Evolutionary conservation across 2,329 filamentous ascomycete genomes (phyloP).

Genomic region (Ploettnerulaceae sp.): DNA sequence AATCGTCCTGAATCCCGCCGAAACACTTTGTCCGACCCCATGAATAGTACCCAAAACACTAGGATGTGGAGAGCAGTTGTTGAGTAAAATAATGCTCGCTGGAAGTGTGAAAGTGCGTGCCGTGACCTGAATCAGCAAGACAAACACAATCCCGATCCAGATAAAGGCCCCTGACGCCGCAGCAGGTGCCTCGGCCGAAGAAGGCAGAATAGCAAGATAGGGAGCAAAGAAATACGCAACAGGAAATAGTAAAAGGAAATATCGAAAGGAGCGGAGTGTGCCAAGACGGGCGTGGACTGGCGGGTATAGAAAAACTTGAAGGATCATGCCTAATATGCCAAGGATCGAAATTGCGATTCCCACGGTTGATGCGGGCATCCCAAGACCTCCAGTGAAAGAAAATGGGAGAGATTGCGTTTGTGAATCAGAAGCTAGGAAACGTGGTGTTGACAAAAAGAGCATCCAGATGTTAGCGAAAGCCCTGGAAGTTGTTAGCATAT

Average conservation of each 20-base stretch:
- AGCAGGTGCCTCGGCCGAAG: background rate
- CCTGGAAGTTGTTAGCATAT: background rate
- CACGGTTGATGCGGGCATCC: slow-evolving; percentile 2
- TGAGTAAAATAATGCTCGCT: slow-evolving; percentile 2
- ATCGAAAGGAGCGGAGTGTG: slow-evolving; percentile 2
- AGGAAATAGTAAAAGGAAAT: slow-evolving; percentile 5
- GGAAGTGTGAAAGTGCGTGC: background rate
- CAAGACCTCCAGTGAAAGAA: slow-evolving; percentile 4
- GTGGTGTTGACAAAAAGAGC: slow-evolving; percentile 4
- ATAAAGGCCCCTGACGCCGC: too few relatives aligned
- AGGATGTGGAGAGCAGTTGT: slow-evolving; percentile 4
- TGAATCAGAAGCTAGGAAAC: too few relatives aligned
- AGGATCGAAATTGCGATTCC: slow-evolving; percentile 6
- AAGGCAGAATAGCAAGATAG: background rate
- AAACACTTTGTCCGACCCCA: slow-evolving; percentile 1
- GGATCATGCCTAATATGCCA: background rate
- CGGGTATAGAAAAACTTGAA: slow-evolving; percentile 5
- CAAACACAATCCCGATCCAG: background rate
- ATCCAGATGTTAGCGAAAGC: slow-evolving; percentile 2
- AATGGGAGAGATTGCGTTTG: slow-evolving; percentile 2
- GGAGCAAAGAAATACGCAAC: slow-evolving; percentile 1
- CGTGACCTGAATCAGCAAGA: background rate
- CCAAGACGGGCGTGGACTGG: slow-evolving; percentile 5
- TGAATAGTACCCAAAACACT: slow-evolving; percentile 2
- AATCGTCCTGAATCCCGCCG: slow-evolving; percentile 4